Base-by-base conservation (phyloP, 192 early-diverging fungal genomes). In the Allomyces arbusculus region DNA sequence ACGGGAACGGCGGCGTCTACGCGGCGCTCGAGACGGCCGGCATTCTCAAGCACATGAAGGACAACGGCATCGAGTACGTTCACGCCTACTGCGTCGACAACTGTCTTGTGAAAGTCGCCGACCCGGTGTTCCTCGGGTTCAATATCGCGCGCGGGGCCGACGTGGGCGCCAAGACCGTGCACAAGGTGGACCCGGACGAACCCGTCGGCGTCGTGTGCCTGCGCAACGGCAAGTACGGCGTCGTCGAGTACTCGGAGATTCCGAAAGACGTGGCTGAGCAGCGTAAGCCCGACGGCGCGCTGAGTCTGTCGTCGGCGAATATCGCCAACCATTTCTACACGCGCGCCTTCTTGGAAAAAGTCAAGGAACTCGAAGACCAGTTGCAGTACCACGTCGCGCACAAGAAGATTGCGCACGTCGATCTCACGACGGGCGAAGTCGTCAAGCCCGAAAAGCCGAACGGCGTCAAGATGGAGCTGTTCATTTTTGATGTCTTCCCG, bases 281-380 rank as follows among this genome's bases (percentile, higher is more conserved):
- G 33, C 81, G 80, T 63, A 82, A 89, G 61, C 68, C 78, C 23
- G 83, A 81, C 69, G 86, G 86, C 10, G 76, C 83, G 65, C 82
- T 99, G 44, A 75, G 80, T 3, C 95, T 88, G 79, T 87, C 88
- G 55, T 92, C 95, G 3, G 95, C 87, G 26, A 99, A 99, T 75
- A 94, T 99, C 81, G 92, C 87, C 75, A 99, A 95, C 81, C 95
- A 99, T 79, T 99, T 92, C 75, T 99, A 93, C 78, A 87, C 92
- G 24, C 76, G 84, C 25, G 94, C 82, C 63, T 99, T 99, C 72
- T 77, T 99, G 71, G 76, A 89, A 65, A 79, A 83, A 45, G 83
- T 95, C 63, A 86, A 92, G 66, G 79, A 81, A 19, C 83, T 95
- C 69, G 92, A 95, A 72, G 74, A 72, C 63, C 70, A 79, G 65